Base-by-base conservation (phyloP, 73 alveolate genomes). In the Paraurostyla sp. region DNA sequence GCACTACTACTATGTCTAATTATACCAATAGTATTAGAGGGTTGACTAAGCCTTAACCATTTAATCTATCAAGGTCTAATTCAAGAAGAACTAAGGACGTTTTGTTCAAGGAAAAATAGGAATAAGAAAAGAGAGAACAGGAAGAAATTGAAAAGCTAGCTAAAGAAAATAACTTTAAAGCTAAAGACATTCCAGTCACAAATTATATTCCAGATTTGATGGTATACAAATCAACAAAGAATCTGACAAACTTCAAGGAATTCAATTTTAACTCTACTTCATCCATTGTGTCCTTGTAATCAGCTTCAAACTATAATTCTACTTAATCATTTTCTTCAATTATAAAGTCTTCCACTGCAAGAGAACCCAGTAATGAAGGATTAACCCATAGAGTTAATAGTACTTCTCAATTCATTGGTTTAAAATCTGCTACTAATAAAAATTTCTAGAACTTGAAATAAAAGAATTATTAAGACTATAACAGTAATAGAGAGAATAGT, bases 291-390 rank as follows among this genome's bases (percentile, higher is more conserved):
- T 60, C 78, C n/a, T n/a, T n/a, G n/a, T n/a, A n/a, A n/a, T n/a
- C n/a, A n/a, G n/a, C n/a, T n/a, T n/a, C n/a, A n/a, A n/a, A n/a
- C n/a, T n/a, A n/a, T 7, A 60, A 25, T 27, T 60, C 78, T 6
- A 60, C 32, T 2, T 2, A 13, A 2, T 60, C 78, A 27, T 6
- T 60, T 30, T 60, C 78, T 6, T 30, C 22, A 20, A 50, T 50
- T 27, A 33, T 33, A 3, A 60, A 50, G 9, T 30, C 78, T 60
- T 60, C 22, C 9, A 60, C 51, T 29, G 22, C 78, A 11, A 6
- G 78, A 27, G 78, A 60, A 27, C 78, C 78, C 4, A 60, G 78
- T 33, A 60, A 60, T 30, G 78, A 60, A 29, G 78, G 78, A 13
- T 20, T 60, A 9, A 60, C 45, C 3, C 22, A 60, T 60, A 60